These are phyloP conservation scores for Termitomyces sp. DNA, from an alignment of 768 basidiomycete species.

Conservation along the genomic window DNA sequence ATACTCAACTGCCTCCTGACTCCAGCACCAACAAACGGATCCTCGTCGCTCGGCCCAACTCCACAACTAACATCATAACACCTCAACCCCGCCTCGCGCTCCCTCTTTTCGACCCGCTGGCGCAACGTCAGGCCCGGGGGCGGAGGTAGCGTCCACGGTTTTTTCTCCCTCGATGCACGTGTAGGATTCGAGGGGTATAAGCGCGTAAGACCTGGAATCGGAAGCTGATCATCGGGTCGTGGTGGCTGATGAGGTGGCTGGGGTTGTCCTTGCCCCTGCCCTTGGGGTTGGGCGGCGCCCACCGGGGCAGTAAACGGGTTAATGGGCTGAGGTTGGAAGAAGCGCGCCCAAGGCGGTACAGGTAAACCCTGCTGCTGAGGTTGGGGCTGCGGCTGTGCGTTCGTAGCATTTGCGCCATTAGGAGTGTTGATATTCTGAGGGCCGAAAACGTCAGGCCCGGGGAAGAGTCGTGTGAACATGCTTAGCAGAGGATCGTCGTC, in stretches of 20 bases:
- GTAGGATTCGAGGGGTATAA: not conserved
- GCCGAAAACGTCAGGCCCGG: not conserved
- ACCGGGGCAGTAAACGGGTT: not conserved
- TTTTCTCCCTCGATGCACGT: conserved; percentile 22
- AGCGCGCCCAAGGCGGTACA: not conserved
- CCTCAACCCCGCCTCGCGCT: conserved; percentile 66
- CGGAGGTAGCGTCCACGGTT: conserved; percentile 55
- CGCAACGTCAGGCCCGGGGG: conserved; percentile 68
- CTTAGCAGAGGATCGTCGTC: not conserved
- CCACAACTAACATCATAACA: conserved; percentile 74
- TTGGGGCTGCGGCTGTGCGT: not conserved
- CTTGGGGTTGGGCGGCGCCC: not conserved
- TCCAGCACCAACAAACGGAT: conserved; percentile 40
- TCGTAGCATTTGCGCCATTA: not conserved
- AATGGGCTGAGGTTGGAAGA: not conserved
- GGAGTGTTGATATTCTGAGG: not conserved
- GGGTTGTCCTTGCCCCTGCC: not conserved
- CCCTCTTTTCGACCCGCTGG: conserved; percentile 66
- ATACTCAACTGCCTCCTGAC: conserved; percentile 35
- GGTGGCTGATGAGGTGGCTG: conserved; percentile 2
- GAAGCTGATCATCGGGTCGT: conserved; percentile 7
- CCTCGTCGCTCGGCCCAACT: conserved; percentile 70
- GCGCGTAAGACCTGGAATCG: not conserved
- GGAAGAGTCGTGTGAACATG: not conserved
- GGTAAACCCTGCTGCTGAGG: not conserved